Evolutionary conservation across 2,329 filamentous ascomycete genomes (phyloP).

Genomic region (Stromatinia cepivora): DNA sequence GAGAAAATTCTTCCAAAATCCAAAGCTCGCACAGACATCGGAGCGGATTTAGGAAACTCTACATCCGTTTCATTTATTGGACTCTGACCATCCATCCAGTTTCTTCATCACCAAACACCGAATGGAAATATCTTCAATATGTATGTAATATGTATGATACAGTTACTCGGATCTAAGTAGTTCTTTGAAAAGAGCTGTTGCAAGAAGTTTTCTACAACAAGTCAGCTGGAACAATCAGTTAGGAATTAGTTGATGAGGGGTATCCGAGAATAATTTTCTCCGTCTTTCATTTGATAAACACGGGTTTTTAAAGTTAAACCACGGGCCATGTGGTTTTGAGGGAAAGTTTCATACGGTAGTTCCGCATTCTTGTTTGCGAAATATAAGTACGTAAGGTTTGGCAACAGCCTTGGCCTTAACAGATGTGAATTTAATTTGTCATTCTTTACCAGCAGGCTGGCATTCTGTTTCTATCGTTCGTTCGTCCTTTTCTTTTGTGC

Average conservation of each 20-base stretch:
- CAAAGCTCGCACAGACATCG: constrained; percentile 9
- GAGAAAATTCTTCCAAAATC: constrained; percentile 5
- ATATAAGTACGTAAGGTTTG: constrained; percentile 9
- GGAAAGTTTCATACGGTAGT: neutral
- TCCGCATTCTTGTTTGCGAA: neutral
- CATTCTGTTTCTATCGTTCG: neutral
- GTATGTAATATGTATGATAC: constrained; percentile 1
- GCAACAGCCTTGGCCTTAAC: neutral
- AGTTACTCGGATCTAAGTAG: constrained; percentile 1
- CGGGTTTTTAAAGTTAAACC: neutral
- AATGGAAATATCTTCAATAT: neutral
- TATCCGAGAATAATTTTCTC: constrained; percentile 5
- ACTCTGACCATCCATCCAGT: constrained; percentile 13
- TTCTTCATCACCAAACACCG: neutral
- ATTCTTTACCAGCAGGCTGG: neutral
- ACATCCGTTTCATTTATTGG: constrained; percentile 13
- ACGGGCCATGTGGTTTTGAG: neutral
- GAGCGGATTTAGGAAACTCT: constrained; percentile 1
- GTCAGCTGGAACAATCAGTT: neutral
- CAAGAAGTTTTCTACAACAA: neutral
- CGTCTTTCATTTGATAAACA: constrained; percentile 11
- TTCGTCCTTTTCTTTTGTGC: neutral
- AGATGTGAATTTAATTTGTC: neutral
- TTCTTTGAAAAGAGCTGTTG: neutral
- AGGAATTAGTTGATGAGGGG: neutral